Evolutionary conservation across 306 rosid genomes (phyloP).

Genomic region (Citrullus mucosospermus): DNA sequence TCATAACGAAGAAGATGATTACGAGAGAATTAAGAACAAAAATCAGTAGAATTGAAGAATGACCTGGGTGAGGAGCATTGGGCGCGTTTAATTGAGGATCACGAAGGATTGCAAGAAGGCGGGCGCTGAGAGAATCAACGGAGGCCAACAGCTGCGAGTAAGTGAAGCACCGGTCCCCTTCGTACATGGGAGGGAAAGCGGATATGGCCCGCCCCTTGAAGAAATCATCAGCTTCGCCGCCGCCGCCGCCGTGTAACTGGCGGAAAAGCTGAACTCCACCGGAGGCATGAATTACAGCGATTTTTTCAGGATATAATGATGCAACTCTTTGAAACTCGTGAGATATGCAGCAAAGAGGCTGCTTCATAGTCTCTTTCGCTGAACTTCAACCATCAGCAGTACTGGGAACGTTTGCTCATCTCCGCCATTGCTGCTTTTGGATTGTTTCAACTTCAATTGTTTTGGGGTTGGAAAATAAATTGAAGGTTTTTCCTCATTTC

Average conservation of each 20-base stretch:
- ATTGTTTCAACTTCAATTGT: neutral
- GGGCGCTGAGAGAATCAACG: slow-evolving; percentile 50
- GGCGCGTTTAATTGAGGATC: slow-evolving; percentile 24
- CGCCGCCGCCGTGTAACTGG: slow-evolving; percentile 1
- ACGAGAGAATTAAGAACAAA: neutral
- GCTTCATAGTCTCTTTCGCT: neutral
- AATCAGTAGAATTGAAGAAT: neutral
- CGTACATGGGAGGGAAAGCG: slow-evolving; percentile 29
- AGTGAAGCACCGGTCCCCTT: slow-evolving; percentile 49
- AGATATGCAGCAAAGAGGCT: slow-evolving; percentile 43
- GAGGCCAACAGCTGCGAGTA: slow-evolving; percentile 41
- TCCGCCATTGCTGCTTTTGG: neutral
- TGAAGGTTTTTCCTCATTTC: too few species aligned
- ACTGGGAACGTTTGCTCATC: neutral
- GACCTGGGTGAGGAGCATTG: slow-evolving; percentile 25
- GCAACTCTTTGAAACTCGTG: slow-evolving; percentile 50
- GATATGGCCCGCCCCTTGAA: slow-evolving; percentile 17
- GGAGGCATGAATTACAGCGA: slow-evolving; percentile 60
- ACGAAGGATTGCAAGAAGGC: slow-evolving; percentile 35
- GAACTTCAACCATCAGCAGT: neutral
- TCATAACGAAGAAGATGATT: neutral
- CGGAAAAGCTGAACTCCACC: slow-evolving; percentile 27
- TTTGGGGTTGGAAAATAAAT: too few species aligned
- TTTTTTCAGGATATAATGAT: slow-evolving; percentile 37
- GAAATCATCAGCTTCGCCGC: slow-evolving; percentile 13